Evolutionary conservation across 129 eudicot species (phyloP), one percentile per base, ranked within the genome.

Genomic region (Logfia minima): DNA sequence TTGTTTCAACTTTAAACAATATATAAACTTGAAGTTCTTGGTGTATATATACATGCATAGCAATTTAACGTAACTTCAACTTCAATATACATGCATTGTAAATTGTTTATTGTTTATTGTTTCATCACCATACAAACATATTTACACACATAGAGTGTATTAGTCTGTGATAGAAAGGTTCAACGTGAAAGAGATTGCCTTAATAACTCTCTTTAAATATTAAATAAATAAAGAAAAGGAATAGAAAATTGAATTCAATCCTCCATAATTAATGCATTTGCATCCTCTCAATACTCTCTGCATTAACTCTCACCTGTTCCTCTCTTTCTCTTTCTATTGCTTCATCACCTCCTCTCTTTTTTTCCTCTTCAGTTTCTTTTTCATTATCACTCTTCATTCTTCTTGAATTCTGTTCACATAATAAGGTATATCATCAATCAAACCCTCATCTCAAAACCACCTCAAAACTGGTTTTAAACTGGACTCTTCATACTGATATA

Each of bases 201-300:
- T 77, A 56, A 82, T 82, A 56, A 82, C 77, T 62, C 79, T 80
- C 89, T 84, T 73, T 66, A 58, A 53, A 6, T 51, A 39, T 1
- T 7, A 39, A 39, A 39, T 2, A 39, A 39, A 39, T 5, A 8
- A 55, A 41, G 26, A 32, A 86, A 55, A 59, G 82, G 80, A 80
- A 84, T 80, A 76, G 53, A 77, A 73, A 75, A 84, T 78, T 84
- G 82, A 75, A 78, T 83, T 84, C 83, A 75, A 78, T 83, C 85
- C 87, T 70, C 88, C 89, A 85, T 89, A 84, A 14, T 48, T 13
- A 91, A 91, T 92, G 96, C 96, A 32, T 13, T 85, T 77, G 73
- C 92, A 87, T 79, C 95, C 84, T 89, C 94, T 88, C 90, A 86
- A 85, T 82, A 84, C 96, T 76, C 93, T 88, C 82, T 55, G 88